Conservation (phyloP, 225 moss, liverwort and hornwort species). For the Polytrichum commune region DNA sequence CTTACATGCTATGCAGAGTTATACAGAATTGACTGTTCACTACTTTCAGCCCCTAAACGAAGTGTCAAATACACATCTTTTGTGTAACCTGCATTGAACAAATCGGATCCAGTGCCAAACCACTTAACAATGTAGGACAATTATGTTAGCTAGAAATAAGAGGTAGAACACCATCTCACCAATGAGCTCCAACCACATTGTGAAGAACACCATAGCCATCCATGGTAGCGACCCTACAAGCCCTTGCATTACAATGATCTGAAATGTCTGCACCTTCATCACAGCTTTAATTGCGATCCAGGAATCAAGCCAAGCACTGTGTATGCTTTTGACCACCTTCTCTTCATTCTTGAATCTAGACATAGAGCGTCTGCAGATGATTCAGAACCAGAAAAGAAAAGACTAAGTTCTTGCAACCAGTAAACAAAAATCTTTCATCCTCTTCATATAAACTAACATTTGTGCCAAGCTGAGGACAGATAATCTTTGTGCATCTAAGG, state of each 20-base stretch:
- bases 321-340: constrained; percentile 61
- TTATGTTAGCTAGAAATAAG: too few species aligned
- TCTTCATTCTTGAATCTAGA: constrained; percentile 45
- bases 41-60: too few species aligned
- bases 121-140: too few species aligned
- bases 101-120: too few species aligned
- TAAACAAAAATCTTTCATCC: too few species aligned
- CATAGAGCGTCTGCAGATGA: constrained; percentile 30
- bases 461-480: not conserved
- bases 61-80: too few species aligned
- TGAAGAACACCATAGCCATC: constrained; percentile 98
- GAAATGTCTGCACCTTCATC: constrained; percentile 79
- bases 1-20: too few species aligned
- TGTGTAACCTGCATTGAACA: too few species aligned
- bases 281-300: constrained; percentile 83
- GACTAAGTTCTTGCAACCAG: too few species aligned
- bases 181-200: constrained; percentile 96
- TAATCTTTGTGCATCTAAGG: not conserved
- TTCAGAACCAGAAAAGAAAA: constrained; percentile 12
- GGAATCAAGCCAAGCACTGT: constrained; percentile 78
- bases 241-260: constrained; percentile 86
- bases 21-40: too few species aligned
- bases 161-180: constrained; percentile 29
- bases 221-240: constrained; percentile 97
- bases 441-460: too few species aligned